Percentiles rank a stretch among this genome's conserved stretches.
phyloP scores from a whole-genome alignment of 2,329 filamentous ascomycete species.

The Ceratocystis lukuohia region DNA sequence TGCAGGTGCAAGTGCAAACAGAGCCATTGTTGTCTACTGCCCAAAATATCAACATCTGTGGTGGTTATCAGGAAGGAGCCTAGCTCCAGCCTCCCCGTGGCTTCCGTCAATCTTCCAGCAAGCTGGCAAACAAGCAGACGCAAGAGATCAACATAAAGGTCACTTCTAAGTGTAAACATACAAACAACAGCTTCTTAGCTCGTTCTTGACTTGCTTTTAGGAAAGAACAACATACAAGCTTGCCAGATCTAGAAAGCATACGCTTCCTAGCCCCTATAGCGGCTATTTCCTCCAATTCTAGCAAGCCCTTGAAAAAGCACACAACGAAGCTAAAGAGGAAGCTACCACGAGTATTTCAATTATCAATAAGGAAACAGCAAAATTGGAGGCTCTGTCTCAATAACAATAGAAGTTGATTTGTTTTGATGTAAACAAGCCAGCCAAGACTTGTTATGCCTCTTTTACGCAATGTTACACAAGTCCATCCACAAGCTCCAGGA shows the following conservation, averaged over 20 bases:
- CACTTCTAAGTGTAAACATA: neutral
- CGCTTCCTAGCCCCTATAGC: neutral
- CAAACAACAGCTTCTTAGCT: neutral
- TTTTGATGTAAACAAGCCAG: constrained; percentile 1
- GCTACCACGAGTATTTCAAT: neutral
- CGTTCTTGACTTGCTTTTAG: neutral
- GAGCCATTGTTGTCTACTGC: neutral
- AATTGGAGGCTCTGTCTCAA: neutral
- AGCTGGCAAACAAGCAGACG: no score
- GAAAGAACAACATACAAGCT: neutral
- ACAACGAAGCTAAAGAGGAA: neutral
- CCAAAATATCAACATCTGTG: neutral
- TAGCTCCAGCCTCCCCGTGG: neutral
- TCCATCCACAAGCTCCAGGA: neutral
- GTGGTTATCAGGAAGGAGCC: neutral
- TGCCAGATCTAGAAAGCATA: neutral
- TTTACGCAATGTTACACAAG: neutral
- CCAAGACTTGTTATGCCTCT: neutral
- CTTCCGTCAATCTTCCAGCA: neutral
- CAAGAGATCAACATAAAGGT: no score
- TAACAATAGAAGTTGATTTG: neutral
- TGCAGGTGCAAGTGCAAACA: neutral
- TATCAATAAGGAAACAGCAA: neutral
- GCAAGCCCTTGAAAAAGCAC: neutral
- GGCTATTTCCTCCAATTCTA: neutral